Base-by-base conservation (phyloP, 2,329 filamentous ascomycete genomes). In the Clathrospora elynae region DNA sequence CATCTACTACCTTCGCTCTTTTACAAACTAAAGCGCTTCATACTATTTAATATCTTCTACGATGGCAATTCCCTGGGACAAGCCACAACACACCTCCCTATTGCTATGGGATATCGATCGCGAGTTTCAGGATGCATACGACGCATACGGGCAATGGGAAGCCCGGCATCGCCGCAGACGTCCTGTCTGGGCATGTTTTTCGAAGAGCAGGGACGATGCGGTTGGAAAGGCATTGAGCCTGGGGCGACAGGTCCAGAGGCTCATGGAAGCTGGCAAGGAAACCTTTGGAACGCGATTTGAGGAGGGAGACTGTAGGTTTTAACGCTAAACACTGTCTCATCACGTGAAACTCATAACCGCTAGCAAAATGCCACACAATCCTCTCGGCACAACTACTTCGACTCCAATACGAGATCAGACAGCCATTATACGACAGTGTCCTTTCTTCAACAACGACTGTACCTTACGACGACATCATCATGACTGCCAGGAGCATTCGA, bases 21-120 rank as follows among this genome's bases (percentile, higher is more conserved):
- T 10, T 24, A 42, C 45, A 11, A 37, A 23, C 31, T 30, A 32
- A 42, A 20, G 24, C 31, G 13, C 31, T 19, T 36, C 8, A 30
- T 38, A 39, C 18, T 49, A 3, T 46, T 34, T 57, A 50, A 51
- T 51, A 26, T 49, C 35, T 24, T 10, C 32, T 25, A 47, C 35
- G 2, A 54, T 57, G 47, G 31, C 52, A 16, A 37, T 52, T 13
- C 32, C 42, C 6, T 66, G 58, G 59, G 61, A 61, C 26, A 63
- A 63, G 33, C 49, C 61, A n/a, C 51, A 64, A 16, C 62, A 66
- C 39, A 55, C 58, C 9, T 61, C 57, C 7, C 55, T 68, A 16
- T 56, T 59, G 6, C 52, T 69, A 5, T 69, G 66, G 66, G 65
- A 69, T 39, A 67, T 69, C 30, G 66, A 68, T 16, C 62, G 58